These are phyloP conservation scores for Leersia perrieri DNA, from an alignment of 176 grass and related monocot species.

Conservation along the genomic window DNA sequence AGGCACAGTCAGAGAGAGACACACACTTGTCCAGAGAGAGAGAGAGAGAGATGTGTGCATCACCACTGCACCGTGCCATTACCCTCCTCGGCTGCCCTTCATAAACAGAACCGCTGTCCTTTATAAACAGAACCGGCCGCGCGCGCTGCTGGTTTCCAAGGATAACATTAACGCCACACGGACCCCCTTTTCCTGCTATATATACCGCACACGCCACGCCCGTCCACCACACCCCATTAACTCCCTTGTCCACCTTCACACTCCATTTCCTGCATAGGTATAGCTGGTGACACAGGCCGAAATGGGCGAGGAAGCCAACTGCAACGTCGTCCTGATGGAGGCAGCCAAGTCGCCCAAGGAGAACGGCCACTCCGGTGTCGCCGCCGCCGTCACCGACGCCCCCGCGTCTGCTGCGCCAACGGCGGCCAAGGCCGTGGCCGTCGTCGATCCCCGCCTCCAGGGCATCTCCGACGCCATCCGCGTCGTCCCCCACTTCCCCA, in stretches of 20 bases:
- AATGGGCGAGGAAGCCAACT: slow-evolving; percentile 55
- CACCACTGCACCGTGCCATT: background rate
- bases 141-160: slow-evolving; percentile 11
- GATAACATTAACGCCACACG: slow-evolving; percentile 6
- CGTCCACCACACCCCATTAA: slow-evolving; percentile 35
- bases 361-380: background rate
- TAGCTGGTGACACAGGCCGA: background rate
- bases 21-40: background rate
- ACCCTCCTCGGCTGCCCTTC: too few species aligned
- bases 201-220: slow-evolving; percentile 36
- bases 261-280: background rate
- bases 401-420: too few species aligned
- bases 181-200: slow-evolving; percentile 23
- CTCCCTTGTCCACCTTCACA: slow-evolving; percentile 1
- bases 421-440: background rate
- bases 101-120: background rate
- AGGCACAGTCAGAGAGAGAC: background rate
- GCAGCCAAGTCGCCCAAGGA: background rate
- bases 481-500: slow-evolving; percentile 92
- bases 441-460: slow-evolving; percentile 58
- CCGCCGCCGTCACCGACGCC: background rate
- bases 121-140: background rate
- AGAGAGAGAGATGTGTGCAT: background rate
- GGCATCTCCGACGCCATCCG: slow-evolving; percentile 83
- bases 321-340: slow-evolving; percentile 39